Conservation (phyloP, 2,329 filamentous ascomycete species). For the Lachnellula arida region DNA sequence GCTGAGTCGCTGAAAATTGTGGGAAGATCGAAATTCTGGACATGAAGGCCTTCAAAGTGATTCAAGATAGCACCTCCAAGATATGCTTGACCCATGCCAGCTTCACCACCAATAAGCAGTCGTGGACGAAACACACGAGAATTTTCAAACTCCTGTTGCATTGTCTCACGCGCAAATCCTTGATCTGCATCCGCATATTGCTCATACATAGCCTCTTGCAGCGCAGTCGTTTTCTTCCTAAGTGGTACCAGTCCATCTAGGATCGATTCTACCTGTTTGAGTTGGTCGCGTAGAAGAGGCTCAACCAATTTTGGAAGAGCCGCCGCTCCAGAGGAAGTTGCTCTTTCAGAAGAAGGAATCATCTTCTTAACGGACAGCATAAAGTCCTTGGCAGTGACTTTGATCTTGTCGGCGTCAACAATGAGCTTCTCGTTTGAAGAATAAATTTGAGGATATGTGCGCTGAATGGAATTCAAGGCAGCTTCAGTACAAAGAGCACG, state of each 20-base stretch:
- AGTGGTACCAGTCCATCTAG: constrained; percentile 76
- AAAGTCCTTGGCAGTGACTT: constrained; percentile 88
- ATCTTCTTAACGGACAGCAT: constrained; percentile 97
- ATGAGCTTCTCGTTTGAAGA: constrained; percentile 82
- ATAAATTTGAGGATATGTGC: constrained; percentile 96
- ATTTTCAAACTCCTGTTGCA: constrained; percentile 74
- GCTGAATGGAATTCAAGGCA: constrained; percentile 89
- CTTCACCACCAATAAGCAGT: constrained; percentile 72
- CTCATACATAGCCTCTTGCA: constrained; percentile 92
- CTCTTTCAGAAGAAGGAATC: constrained; percentile 88
- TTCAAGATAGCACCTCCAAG: constrained; percentile 80
- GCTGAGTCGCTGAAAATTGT: constrained; percentile 79
- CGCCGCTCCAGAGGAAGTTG: constrained; percentile 76
- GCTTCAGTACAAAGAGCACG: constrained; percentile 94
- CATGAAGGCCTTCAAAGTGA: constrained; percentile 88
- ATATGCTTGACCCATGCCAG: constrained; percentile 93
- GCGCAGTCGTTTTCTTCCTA: constrained; percentile 78
- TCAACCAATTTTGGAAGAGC: constrained; percentile 76
- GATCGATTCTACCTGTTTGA: constrained; percentile 62
- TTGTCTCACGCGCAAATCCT: constrained; percentile 78
- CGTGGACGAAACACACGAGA: constrained; percentile 85
- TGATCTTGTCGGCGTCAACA: constrained; percentile 80
- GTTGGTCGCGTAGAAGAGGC: constrained; percentile 70
- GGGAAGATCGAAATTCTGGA: constrained; percentile 89
- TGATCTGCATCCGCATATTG: constrained; percentile 76